Evolutionary conservation across 345 rosid genomes (phyloP).

Genomic region (Camelina laxa): DNA sequence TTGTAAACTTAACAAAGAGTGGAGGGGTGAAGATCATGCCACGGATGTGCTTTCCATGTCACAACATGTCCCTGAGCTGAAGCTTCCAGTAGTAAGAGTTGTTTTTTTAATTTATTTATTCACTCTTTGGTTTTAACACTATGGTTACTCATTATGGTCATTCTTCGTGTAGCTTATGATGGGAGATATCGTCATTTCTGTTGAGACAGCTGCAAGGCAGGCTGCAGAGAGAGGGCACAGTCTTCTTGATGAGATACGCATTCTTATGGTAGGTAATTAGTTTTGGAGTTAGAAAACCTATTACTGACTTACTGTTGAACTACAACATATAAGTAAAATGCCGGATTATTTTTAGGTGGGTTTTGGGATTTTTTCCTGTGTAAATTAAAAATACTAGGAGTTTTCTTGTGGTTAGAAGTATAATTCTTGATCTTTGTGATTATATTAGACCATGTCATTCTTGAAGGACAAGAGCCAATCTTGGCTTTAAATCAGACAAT

Average conservation of each 20-base stretch:
- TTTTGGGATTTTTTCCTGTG: not conserved
- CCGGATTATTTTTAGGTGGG: not conserved
- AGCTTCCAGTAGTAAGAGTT: slow-evolving; percentile 78
- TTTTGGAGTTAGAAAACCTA: not conserved
- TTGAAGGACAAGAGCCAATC: not conserved
- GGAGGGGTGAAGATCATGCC: slow-evolving; percentile 94
- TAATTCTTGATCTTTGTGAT: slow-evolving; percentile 12
- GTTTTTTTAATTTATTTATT: not conserved
- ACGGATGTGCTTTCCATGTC: slow-evolving; percentile 99
- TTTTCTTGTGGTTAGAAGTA: slow-evolving; percentile 5
- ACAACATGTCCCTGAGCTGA: slow-evolving; percentile 71
- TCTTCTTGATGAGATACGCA: slow-evolving; percentile 88
- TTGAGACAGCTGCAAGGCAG: slow-evolving; percentile 89
- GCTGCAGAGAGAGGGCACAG: slow-evolving; percentile 92
- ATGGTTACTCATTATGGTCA: slow-evolving; percentile 6
- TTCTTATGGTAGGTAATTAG: slow-evolving; percentile 72
- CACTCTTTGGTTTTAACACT: not conserved
- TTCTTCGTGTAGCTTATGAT: slow-evolving; percentile 78
- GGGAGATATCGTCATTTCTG: slow-evolving; percentile 94
- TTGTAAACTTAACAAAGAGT: slow-evolving; percentile 82
- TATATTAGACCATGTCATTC: slow-evolving; percentile 4
- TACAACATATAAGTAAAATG: not conserved
- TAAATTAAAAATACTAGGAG: slow-evolving; percentile 2
- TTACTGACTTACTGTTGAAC: slow-evolving; percentile 9
- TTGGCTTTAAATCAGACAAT: not conserved